Conservation (phyloP, 306 rosid species). For the Cicer pinnatifidum region DNA sequence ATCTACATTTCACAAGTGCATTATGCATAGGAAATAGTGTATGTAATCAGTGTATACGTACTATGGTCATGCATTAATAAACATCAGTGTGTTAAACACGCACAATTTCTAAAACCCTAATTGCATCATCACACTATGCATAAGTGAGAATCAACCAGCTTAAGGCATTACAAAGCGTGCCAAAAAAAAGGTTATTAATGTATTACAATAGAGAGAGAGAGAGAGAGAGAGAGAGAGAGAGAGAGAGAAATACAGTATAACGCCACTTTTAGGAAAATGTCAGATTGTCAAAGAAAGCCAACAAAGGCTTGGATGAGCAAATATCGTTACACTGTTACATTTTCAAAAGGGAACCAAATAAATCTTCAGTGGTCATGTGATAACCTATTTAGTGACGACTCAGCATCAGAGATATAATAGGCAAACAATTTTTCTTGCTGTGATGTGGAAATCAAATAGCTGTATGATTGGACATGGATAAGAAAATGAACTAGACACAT, state of each 20-base stretch:
- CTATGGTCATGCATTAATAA: not conserved
- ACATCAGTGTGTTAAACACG: not conserved
- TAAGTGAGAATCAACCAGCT: constrained; percentile 29
- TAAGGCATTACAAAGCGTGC: constrained; percentile 18
- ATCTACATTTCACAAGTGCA: not conserved
- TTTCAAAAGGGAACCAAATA: constrained; percentile 15
- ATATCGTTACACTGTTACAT: not conserved
- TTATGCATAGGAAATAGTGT: not conserved
- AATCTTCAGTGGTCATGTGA: constrained; percentile 32
- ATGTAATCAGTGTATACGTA: not conserved
- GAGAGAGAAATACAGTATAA: not conserved
- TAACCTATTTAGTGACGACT: constrained; percentile 18
- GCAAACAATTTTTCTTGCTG: constrained; percentile 13
- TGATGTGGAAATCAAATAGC: constrained; percentile 31
- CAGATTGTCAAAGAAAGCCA: constrained; percentile 15
- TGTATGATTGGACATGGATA: constrained; percentile 19
- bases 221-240: not conserved
- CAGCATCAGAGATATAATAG: constrained; percentile 26
- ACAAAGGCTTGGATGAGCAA: not conserved
- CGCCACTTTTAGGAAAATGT: constrained; percentile 14
- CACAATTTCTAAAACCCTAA: not conserved
- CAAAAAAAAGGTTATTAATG: not conserved
- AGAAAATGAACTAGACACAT: constrained; percentile 27
- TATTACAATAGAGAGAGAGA: not conserved
- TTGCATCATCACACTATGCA: constrained; percentile 9